Evolutionary conservation across 2,329 filamentous ascomycete species (phyloP).

Genomic region (Cladophialophora exuberans): DNA sequence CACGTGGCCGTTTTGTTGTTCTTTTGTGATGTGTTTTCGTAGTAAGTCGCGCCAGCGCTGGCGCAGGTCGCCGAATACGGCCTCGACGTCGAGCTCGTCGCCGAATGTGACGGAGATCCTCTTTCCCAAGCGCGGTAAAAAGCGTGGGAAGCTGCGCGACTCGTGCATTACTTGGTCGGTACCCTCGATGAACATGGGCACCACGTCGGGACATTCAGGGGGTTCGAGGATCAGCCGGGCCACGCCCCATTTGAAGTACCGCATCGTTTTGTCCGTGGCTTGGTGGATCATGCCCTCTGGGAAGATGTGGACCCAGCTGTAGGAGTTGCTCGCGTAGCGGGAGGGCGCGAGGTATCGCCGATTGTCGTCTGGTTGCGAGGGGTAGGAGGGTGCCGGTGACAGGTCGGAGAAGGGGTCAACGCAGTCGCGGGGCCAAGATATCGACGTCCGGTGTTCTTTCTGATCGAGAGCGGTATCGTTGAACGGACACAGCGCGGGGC

Average conservation of each 20-base stretch:
- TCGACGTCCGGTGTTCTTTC: slow-evolving; percentile 54
- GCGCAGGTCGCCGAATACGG: slow-evolving; percentile 76
- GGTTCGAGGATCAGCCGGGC: slow-evolving; percentile 88
- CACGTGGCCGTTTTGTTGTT: slow-evolving; percentile 21
- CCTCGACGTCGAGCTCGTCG: slow-evolving; percentile 72
- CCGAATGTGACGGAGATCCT: slow-evolving; percentile 77
- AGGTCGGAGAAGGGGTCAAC: slow-evolving; percentile 53
- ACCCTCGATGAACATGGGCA: slow-evolving; percentile 94
- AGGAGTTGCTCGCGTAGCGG: slow-evolving; percentile 68
- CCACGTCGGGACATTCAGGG: slow-evolving; percentile 81
- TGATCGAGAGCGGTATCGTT: slow-evolving; percentile 23
- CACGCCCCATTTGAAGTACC: slow-evolving; percentile 98
- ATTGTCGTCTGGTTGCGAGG: slow-evolving; percentile 61
- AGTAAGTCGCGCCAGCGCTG: slow-evolving; percentile 72
- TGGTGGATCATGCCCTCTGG: slow-evolving; percentile 96
- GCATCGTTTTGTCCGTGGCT: slow-evolving; percentile 68
- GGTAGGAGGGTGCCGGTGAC: slow-evolving; percentile 40
- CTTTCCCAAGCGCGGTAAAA: slow-evolving; percentile 74
- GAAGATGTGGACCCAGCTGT: slow-evolving; percentile 92
- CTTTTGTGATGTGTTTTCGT: slow-evolving; percentile 34
- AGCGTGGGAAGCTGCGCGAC: slow-evolving; percentile 75
- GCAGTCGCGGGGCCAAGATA: slow-evolving; percentile 53
- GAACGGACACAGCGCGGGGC: slow-evolving; percentile 25
- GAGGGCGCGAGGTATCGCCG: slow-evolving; percentile 74
- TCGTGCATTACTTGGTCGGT: slow-evolving; percentile 89